Conservation (phyloP, 768 basidiomycete species). For the Paxillus ammoniavirescens region DNA sequence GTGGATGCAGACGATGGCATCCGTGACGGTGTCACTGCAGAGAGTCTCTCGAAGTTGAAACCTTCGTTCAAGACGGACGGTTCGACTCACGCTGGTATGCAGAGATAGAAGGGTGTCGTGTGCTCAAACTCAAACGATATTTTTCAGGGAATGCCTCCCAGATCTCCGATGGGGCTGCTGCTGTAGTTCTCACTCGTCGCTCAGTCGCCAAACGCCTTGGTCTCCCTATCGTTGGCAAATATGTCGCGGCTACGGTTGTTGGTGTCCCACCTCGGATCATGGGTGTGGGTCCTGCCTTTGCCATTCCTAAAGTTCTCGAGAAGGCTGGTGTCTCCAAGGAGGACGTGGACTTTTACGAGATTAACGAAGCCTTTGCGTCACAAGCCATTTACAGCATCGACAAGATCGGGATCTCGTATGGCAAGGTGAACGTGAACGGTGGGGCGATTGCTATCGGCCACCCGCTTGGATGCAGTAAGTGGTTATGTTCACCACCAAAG, state of each 20-base stretch:
- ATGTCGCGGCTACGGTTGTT: slow-evolving; percentile 61
- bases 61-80: slow-evolving; percentile 81
- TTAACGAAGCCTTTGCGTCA: slow-evolving; percentile 89
- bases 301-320: slow-evolving; percentile 74
- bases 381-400: slow-evolving; percentile 76
- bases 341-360: slow-evolving; percentile 90
- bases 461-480: slow-evolving; percentile 81
- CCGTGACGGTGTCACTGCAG: slow-evolving; percentile 77
- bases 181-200: slow-evolving; percentile 80
- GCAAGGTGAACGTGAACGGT: slow-evolving; percentile 84
- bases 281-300: slow-evolving; percentile 90
- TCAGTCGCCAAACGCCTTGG: slow-evolving; percentile 79
- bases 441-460: slow-evolving; percentile 91
- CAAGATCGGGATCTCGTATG: slow-evolving; percentile 64
- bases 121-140: not conserved
- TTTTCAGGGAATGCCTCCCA: slow-evolving; percentile 75
- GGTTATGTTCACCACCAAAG: slow-evolving; percentile 2
- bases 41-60: slow-evolving; percentile 78
- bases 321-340: slow-evolving; percentile 59
- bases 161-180: slow-evolving; percentile 90
- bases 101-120: not conserved
- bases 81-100: slow-evolving; percentile 66
- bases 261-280: slow-evolving; percentile 88
- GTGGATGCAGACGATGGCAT: slow-evolving; percentile 87
- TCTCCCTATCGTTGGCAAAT: slow-evolving; percentile 87